Percentiles rank a stretch among this genome's conserved stretches.
phyloP scores from a whole-genome alignment of 352 stramenopile species.

The Pythium guiyangense region DNA sequence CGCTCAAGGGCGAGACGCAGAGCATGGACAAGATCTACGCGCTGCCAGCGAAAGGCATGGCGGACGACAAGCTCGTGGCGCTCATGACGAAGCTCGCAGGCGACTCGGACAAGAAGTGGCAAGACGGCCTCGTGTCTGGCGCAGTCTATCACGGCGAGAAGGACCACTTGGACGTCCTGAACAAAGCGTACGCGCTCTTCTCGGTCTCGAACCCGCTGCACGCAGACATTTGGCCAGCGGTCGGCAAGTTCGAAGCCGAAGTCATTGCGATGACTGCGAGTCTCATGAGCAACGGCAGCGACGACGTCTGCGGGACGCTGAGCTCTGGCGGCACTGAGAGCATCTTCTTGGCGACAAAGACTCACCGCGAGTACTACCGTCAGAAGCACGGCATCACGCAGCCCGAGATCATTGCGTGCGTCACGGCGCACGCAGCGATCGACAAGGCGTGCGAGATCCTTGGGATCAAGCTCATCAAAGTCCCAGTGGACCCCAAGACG shows the following conservation, averaged over 20 bases:
- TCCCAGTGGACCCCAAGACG: slow-evolving; percentile 82
- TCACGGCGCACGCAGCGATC: slow-evolving; percentile 94
- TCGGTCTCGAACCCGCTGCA: slow-evolving; percentile 94
- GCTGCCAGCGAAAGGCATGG: slow-evolving; percentile 65
- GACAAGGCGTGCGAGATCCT: slow-evolving; percentile 96
- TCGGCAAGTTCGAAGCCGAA: slow-evolving; percentile 92
- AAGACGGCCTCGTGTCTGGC: slow-evolving; percentile 90
- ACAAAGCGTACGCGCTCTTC: slow-evolving; percentile 89
- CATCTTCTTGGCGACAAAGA: slow-evolving; percentile 94
- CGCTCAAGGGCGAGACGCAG: slow-evolving; percentile 50
- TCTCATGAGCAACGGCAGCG: slow-evolving; percentile 73
- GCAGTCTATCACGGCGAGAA: slow-evolving; percentile 93
- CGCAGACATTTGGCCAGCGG: slow-evolving; percentile 91
- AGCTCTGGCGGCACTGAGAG: slow-evolving; percentile 96
- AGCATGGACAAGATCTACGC: slow-evolving; percentile 52
- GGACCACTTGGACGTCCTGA: slow-evolving; percentile 86
- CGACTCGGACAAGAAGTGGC: slow-evolving; percentile 90
- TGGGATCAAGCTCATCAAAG: slow-evolving; percentile 90
- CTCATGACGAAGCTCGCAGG: slow-evolving; percentile 66
- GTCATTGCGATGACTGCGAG: slow-evolving; percentile 90
- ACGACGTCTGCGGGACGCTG: slow-evolving; percentile 85
- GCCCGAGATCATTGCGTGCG: slow-evolving; percentile 88
- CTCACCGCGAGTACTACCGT: slow-evolving; percentile 86
- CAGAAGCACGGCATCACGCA: slow-evolving; percentile 78
- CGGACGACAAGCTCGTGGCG: slow-evolving; percentile 45